These are phyloP conservation scores for Petunia hybrid DNA, from an alignment of 305 asterid genomes.

Conservation along the genomic window DNA sequence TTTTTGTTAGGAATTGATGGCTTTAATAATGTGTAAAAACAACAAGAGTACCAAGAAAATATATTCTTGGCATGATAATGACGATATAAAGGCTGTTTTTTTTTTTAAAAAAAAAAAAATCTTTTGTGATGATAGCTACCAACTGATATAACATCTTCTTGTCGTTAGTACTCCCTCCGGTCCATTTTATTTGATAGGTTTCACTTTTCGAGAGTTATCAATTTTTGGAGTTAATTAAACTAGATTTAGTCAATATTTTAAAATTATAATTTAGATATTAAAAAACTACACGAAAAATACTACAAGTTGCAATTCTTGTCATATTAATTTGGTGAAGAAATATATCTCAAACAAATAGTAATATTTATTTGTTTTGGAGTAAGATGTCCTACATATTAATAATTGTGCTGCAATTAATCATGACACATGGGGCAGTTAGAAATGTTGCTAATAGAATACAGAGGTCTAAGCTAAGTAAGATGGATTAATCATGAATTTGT, in stretches of 20 bases:
- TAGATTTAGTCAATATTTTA: too few species aligned
- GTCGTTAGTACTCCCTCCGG: background rate
- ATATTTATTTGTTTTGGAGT: background rate
- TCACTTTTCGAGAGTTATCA: too few species aligned
- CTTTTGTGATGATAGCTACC: background rate
- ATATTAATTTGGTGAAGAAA: too few species aligned
- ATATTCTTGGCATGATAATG: background rate
- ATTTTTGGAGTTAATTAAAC: too few species aligned
- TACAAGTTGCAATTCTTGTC: too few species aligned
- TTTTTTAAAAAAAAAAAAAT: too few species aligned
- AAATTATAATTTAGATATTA: too few species aligned
- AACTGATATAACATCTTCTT: background rate
- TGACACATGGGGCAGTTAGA: background rate
- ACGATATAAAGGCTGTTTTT: background rate
- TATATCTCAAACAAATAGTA: too few species aligned
- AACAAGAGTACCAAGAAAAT: background rate
- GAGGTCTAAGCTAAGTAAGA: background rate
- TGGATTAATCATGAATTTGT: background rate
- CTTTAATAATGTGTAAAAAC: background rate
- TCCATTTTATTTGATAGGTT: too few species aligned
- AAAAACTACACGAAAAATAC: too few species aligned
- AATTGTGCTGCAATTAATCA: conserved; percentile 1
- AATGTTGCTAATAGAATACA: background rate
- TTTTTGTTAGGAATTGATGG: conserved; percentile 16
- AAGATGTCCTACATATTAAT: background rate